phyloP scores from a whole-genome alignment of 2,329 filamentous ascomycete genomes.

The Xylariaceae sp. region DNA sequence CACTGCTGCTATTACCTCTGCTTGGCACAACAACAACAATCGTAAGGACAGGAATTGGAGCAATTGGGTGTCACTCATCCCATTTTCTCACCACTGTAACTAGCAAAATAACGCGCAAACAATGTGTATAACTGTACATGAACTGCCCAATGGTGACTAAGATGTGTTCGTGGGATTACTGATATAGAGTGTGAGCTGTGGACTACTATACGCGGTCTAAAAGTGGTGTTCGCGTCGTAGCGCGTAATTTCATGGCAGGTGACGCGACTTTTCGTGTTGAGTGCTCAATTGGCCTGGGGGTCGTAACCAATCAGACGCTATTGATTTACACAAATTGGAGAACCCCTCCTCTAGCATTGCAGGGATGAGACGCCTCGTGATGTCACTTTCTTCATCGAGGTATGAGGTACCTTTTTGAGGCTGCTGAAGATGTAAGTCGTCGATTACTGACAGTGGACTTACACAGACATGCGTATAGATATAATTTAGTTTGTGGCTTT shows the following conservation, averaged over 20 bases:
- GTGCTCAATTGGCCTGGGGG: not conserved
- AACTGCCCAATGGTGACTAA: not conserved
- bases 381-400: too few species aligned
- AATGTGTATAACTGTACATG: not conserved
- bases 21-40: not conserved
- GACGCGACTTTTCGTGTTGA: conserved; percentile 23
- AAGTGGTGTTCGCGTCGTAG: conserved; percentile 12
- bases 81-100: conserved; percentile 12
- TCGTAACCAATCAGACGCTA: conserved; percentile 7
- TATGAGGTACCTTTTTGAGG: too few species aligned
- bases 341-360: conserved; percentile 8
- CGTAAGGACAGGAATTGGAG: conserved; percentile 2
- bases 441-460: too few species aligned
- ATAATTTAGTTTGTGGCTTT: too few species aligned
- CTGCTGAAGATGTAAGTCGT: too few species aligned
- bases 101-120: conserved; percentile 13
- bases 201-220: conserved; percentile 21
- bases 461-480: too few species aligned
- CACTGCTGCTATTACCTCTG: not conserved
- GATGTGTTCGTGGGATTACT: not conserved
- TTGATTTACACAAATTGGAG: not conserved
- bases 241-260: conserved; percentile 13
- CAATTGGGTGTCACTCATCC: conserved; percentile 8
- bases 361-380: conserved; percentile 9
- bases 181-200: too few species aligned